A percentile compares a stretch with the other conserved stretches of the same genome.
Evolutionary conservation across 108 stramenopile species (phyloP).

Genomic region (Seminavis robusta): DNA sequence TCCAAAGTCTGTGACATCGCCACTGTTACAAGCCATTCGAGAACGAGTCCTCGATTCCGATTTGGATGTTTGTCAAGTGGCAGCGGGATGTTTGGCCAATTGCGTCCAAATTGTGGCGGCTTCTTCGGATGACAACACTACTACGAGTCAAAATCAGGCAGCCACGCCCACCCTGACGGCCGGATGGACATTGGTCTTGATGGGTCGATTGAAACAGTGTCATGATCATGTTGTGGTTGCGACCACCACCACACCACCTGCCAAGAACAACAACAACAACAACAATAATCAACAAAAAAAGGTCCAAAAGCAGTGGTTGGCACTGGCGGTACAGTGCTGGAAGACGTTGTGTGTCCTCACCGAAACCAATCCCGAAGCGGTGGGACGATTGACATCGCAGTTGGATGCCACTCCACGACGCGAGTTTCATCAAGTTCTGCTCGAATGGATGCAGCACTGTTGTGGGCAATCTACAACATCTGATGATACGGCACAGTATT

Average conservation of each 20-base stretch:
- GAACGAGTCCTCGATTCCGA: slow-evolving; percentile 62
- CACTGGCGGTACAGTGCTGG: slow-evolving; percentile 26
- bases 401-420: neutral
- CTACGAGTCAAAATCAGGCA: neutral
- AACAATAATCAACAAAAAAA: too few species aligned
- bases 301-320: slow-evolving; percentile 35
- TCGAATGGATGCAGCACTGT: neutral
- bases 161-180: slow-evolving; percentile 6
- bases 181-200: slow-evolving; percentile 35
- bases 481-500: slow-evolving; percentile 5
- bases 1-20: slow-evolving; percentile 1
- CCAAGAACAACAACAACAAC: slow-evolving; percentile 8
- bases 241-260: slow-evolving; percentile 1
- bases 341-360: slow-evolving; percentile 28
- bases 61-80: slow-evolving; percentile 59
- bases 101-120: slow-evolving; percentile 28
- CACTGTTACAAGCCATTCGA: slow-evolving; percentile 58
- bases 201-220: slow-evolving; percentile 31
- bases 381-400: slow-evolving; percentile 18
- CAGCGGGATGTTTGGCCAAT: slow-evolving; percentile 65
- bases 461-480: neutral
- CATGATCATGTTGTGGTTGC: slow-evolving; percentile 7
- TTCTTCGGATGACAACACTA: neutral
- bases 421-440: neutral
- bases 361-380: slow-evolving; percentile 33